Percentiles rank a stretch among this genome's conserved stretches.
These are phyloP conservation scores for Rhododendron kiyosumense DNA, from an alignment of 148 eudicot genomes.

Conservation along the genomic window DNA sequence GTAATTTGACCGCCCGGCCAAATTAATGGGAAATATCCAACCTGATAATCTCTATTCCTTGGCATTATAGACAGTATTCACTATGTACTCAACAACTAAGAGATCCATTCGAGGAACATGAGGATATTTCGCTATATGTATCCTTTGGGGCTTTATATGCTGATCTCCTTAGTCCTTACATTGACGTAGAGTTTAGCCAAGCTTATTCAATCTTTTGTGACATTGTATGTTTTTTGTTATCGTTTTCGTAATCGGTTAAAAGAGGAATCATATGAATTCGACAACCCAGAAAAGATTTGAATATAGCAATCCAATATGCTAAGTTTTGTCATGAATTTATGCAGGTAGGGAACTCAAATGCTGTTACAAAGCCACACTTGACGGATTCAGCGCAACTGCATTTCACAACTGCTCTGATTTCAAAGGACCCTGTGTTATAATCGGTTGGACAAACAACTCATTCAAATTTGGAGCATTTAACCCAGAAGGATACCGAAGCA, in stretches of 20 bases:
- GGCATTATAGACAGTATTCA: too few species aligned
- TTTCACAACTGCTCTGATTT: constrained; percentile 84
- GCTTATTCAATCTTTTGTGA: background rate
- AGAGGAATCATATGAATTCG: background rate
- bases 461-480: constrained; percentile 88
- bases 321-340: background rate
- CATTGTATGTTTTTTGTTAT: background rate
- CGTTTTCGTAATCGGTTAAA: background rate
- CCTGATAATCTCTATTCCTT: too few species aligned
- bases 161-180: too few species aligned
- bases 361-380: constrained; percentile 81
- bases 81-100: background rate
- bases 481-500: constrained; percentile 95
- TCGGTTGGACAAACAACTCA: constrained; percentile 67
- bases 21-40: too few species aligned
- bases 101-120: too few species aligned
- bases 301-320: background rate
- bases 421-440: constrained; percentile 91
- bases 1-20: too few species aligned
- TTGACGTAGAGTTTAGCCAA: too few species aligned
- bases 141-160: background rate
- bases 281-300: background rate
- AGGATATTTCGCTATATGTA: background rate
- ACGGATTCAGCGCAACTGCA: constrained; percentile 76
- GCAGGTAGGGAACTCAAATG: constrained; percentile 84